Conservation (phyloP, 1,284 basidiomycete species). For the Ganoderma boninense region DNA sequence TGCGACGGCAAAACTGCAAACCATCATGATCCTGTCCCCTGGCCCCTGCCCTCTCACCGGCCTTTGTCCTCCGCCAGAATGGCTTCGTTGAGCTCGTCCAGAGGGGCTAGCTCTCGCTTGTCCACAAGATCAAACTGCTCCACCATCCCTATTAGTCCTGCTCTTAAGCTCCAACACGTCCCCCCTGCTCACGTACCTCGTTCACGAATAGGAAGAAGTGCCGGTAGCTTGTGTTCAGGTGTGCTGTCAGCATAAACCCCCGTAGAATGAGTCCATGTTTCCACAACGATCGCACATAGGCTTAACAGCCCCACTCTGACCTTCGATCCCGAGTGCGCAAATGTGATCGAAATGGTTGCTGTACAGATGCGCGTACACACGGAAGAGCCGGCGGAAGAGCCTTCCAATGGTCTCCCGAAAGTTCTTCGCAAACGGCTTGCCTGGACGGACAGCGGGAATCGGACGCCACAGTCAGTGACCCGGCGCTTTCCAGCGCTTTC, state of each 20-base stretch:
- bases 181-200: slow-evolving; percentile 63
- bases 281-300: not conserved
- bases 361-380: slow-evolving; percentile 99
- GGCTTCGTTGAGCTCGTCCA: slow-evolving; percentile 96
- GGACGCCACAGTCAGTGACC: not conserved
- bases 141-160: slow-evolving; percentile 11
- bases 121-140: slow-evolving; percentile 94
- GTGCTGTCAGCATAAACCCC: slow-evolving; percentile 62
- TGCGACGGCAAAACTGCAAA: not conserved
- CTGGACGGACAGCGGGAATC: slow-evolving; percentile 48
- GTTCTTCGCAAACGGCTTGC: slow-evolving; percentile 91
- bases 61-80: slow-evolving; percentile 87
- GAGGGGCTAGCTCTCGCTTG: slow-evolving; percentile 94
- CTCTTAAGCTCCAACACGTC: not conserved
- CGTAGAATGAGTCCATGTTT: slow-evolving; percentile 11
- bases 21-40: not conserved
- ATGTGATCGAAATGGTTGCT: slow-evolving; percentile 99
- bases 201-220: slow-evolving; percentile 98
- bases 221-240: slow-evolving; percentile 98
- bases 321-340: slow-evolving; percentile 97
- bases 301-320: slow-evolving; percentile 51
- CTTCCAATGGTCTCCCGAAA: slow-evolving; percentile 94
- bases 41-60: slow-evolving; percentile 45
- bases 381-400: slow-evolving; percentile 92
- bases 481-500: not conserved